Evolutionary conservation across 176 grass and related monocot species (phyloP), one percentile per base, ranked within the genome.

Genomic region (Tillandsia leiboldiana): DNA sequence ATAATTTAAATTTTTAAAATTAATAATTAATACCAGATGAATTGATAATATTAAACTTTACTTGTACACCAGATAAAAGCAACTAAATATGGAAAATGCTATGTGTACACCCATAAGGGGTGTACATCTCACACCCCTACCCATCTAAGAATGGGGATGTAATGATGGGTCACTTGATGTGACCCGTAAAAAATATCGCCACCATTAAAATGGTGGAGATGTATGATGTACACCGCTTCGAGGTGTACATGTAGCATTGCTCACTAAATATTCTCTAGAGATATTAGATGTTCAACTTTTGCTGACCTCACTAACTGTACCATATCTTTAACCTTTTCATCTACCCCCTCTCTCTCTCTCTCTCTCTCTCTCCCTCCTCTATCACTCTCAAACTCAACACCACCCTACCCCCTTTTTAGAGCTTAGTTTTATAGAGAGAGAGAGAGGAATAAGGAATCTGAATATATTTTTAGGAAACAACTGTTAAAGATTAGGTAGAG

Each of bases 281-380:
- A 33, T 10, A 61, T 50, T 78, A 72, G 76, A 33, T 79, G 77
- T 68, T 79, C 77, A 79, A 53, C 70, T 63, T 24, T 24, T 47
- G 70, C 22, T 88, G 73, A 84, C 86, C 82, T 85, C 86, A 84
- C 10, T 7, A 0, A 26, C 49, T 83, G 73, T 70, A 72, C 73
- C 67, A 52, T 51, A 14, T 47, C 22, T 3, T 54, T 22, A 54
- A 63, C 53, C 51, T 73, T 80, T 53, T 49, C 10, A 71, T 51
- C 78, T 84, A 75, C 29, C 68, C 66, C 29, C 20, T 20, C 20
- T 20, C 20, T 20, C 20, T 20, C 20, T 20, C 20, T 61, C 75
- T 80, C 23, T 10, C 67, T 73, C 67, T 27, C 62, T 18, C 53
- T 62, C 10, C 65, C 42, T 80, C n/a, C 20, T 27, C 12, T 53